Evolutionary conservation across 2,329 filamentous ascomycete species (phyloP), one percentile per base, ranked within the genome.

Genomic region (Trichoderma sp.): DNA sequence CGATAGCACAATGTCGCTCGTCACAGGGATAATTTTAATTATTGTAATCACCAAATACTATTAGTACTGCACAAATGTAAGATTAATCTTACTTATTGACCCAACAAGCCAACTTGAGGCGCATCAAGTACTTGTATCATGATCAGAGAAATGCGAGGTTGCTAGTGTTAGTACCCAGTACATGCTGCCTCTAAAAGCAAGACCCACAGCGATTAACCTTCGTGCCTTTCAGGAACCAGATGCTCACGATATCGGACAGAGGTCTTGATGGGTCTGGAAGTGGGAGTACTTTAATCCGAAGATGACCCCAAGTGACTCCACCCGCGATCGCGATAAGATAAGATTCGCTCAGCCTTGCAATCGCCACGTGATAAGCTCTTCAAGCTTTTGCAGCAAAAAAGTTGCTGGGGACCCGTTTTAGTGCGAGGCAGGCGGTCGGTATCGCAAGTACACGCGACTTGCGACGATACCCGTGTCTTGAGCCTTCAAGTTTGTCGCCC

Each of bases 351-450:
- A 63, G 66, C 66, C 59, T 68, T 63, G 66, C 66, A 63, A 63
- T 68, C 51, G 6, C 59, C 66, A 68, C 66, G 72, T 73, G 72
- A 73, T 66, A 43, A 37, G 21, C 59, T 64, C 66, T 39, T 65
- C 28, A 39, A 64, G 32, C 34, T 34, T 55, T 54, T 26, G 43
- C 26, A 43, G 51, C 49, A 26, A 66, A 61, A 75, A 74, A 73
- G 71, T 71, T 71, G 26, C 59, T 58, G 39, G 37, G 54, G 64
- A 28, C 64, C 64, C 52, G 28, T 51, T 58, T 63, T 69, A 39
- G 68, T 56, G 54, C 66, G 34, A 67, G 66, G 65, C 68, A 61
- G 58, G 59, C 32, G 51, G 51, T 65, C 61, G 60, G 60, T 52
- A 39, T 34, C 49, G 65, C 55, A 59, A 32, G 52, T 70, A 68